A percentile compares a stretch with the other conserved stretches of the same genome.
These are phyloP conservation scores for Populus tomentosa DNA, from an alignment of 441 rosid genomes.

Conservation along the genomic window DNA sequence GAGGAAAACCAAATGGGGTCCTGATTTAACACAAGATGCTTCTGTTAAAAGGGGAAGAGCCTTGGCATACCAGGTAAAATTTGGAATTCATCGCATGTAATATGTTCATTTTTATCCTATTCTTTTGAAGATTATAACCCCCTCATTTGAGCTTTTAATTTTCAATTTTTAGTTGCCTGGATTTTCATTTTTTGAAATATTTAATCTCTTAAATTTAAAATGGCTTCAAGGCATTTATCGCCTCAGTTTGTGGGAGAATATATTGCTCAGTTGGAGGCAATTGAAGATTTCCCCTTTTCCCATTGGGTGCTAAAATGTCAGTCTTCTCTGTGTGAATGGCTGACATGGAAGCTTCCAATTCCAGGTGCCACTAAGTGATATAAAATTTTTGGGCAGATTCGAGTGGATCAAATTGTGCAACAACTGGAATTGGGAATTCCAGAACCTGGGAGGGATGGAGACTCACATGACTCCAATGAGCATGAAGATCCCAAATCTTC, in stretches of 20 bases:
- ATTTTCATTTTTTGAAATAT: not conserved
- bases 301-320: slow-evolving; percentile 41
- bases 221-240: slow-evolving; percentile 31
- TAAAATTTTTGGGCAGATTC: slow-evolving; percentile 85
- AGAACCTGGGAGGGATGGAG: slow-evolving; percentile 33
- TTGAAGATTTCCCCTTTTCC: slow-evolving; percentile 29
- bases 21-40: slow-evolving; percentile 64
- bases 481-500: slow-evolving; percentile 29
- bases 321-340: slow-evolving; percentile 52
- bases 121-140: not conserved
- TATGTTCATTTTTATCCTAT: not conserved
- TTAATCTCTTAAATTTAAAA: slow-evolving; percentile 13
- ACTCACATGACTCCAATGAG: slow-evolving; percentile 25
- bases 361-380: slow-evolving; percentile 76
- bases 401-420: slow-evolving; percentile 68
- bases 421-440: slow-evolving; percentile 56
- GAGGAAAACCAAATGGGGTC: slow-evolving; percentile 90
- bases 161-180: not conserved
- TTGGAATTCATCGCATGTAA: not conserved
- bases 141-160: not conserved
- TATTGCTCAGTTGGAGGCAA: slow-evolving; percentile 41
- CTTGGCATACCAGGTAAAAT: slow-evolving; percentile 79
- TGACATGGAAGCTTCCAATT: slow-evolving; percentile 58
- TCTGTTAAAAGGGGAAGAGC: slow-evolving; percentile 54
- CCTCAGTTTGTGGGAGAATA: slow-evolving; percentile 38